phyloP scores from a whole-genome alignment of 2,329 filamentous ascomycete species.

The Tothia fuscella region DNA sequence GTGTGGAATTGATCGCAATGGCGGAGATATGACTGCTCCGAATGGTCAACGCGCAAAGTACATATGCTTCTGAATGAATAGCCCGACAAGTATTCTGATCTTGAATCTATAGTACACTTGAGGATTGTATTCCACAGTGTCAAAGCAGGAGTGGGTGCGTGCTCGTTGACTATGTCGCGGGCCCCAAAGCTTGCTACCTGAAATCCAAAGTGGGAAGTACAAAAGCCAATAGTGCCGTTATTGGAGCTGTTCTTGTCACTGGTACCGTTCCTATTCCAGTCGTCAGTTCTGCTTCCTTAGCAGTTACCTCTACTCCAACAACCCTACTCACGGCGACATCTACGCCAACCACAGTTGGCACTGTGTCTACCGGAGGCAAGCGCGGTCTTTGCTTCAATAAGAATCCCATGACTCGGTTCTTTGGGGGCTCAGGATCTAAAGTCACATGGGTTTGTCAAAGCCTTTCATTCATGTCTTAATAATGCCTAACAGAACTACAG shows the following conservation, averaged over 20 bases:
- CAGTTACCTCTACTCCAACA: not conserved
- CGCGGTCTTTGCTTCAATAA: conserved; percentile 60
- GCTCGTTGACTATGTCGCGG: conserved; percentile 1
- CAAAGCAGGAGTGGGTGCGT: not conserved
- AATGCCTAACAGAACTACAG: too few relatives aligned
- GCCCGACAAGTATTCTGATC: too few relatives aligned
- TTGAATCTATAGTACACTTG: too few relatives aligned
- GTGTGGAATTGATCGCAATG: conserved; percentile 1
- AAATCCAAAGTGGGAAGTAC: not conserved
- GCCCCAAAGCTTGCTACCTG: not conserved
- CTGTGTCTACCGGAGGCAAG: conserved; percentile 30
- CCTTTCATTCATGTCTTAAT: too few relatives aligned
- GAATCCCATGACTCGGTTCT: conserved; percentile 38
- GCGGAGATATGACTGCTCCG: conserved; percentile 7
- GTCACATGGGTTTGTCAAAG: conserved; percentile 49
- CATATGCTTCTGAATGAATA: too few relatives aligned
- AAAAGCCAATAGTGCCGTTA: not conserved
- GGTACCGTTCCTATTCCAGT: too few relatives aligned
- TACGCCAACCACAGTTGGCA: not conserved
- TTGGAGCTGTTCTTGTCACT: not conserved
- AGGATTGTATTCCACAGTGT: conserved; percentile 4
- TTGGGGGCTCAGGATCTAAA: conserved; percentile 31
- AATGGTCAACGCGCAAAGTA: conserved; percentile 1
- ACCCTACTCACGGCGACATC: not conserved
- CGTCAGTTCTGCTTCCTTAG: not conserved